Evolutionary conservation across 73 alveolate species (phyloP), one percentile per base, ranked within the genome.

Genomic region (Durusdinium trenchii): DNA sequence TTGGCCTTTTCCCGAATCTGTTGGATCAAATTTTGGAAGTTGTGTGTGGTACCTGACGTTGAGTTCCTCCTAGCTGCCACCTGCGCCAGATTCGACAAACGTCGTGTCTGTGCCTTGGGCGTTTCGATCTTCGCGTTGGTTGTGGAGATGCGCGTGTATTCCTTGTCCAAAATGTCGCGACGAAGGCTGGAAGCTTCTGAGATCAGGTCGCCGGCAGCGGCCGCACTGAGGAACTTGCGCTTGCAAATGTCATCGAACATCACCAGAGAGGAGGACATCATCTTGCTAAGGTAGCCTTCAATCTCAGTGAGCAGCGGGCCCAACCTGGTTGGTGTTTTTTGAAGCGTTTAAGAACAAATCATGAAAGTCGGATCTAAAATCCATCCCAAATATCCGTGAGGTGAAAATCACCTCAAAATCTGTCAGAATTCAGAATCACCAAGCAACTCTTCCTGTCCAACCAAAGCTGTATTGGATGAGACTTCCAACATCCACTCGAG

Each of bases 401-500:
- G n/a, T n/a, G n/a, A n/a, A n/a, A n/a, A n/a, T n/a, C n/a, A n/a
- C n/a, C n/a, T n/a, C n/a, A n/a, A n/a, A n/a, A n/a, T n/a, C n/a
- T n/a, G n/a, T n/a, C n/a, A n/a, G n/a, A n/a, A n/a, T n/a, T n/a
- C n/a, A n/a, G n/a, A n/a, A n/a, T n/a, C n/a, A n/a, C n/a, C n/a
- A n/a, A n/a, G n/a, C n/a, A n/a, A 36, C 76, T 84, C 94, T 23
- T 84, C 94, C 38, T 84, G 73, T 9, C 94, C 94, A n/a, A 84
- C 75, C 62, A 84, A 62, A 1, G 51, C 94, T 14, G 52, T 51
- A 75, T n/a, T 35, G 14, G 54, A 10, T 3, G 94, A 84, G 32
- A 81, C 71, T 26, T 84, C 94, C 52, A 84, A 36, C 94, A 84
- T 84, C 98, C 98, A 91, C 51, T 91, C 98, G 47, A 91, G 78